phyloP scores from a whole-genome alignment of 305 asterid genomes.

The Fraxinus platypoda region DNA sequence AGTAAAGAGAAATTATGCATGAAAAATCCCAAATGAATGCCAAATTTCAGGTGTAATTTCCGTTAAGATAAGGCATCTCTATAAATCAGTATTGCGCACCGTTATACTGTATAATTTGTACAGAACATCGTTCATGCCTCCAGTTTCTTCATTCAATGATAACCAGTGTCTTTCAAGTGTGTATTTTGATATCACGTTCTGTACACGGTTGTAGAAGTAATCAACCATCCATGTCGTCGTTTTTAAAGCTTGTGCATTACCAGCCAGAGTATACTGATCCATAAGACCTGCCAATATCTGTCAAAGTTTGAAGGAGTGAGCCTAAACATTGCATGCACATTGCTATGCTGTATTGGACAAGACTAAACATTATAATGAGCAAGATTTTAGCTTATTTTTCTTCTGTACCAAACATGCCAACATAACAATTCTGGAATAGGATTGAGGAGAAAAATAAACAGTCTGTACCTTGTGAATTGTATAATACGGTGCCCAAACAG shows the following conservation, averaged over 20 bases:
- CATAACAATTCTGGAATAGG: background rate
- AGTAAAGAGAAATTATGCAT: background rate
- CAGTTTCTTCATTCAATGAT: slow-evolving; percentile 76
- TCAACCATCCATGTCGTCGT: slow-evolving; percentile 70
- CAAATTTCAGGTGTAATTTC: background rate
- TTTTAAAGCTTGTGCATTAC: slow-evolving; percentile 62
- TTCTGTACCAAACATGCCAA: background rate
- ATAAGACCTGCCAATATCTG: slow-evolving; percentile 90
- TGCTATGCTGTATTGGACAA: background rate
- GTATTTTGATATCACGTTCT: slow-evolving; percentile 59
- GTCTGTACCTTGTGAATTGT: slow-evolving; percentile 73
- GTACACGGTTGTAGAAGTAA: slow-evolving; percentile 81
- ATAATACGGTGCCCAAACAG: slow-evolving; percentile 97
- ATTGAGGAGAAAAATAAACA: background rate
- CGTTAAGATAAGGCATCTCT: background rate
- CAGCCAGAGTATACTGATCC: slow-evolving; percentile 77
- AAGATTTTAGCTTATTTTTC: background rate
- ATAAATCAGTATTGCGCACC: slow-evolving; percentile 31
- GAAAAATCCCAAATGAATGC: background rate
- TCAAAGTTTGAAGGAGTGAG: slow-evolving; percentile 12
- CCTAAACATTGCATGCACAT: background rate
- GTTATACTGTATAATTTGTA: slow-evolving; percentile 67
- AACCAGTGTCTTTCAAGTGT: slow-evolving; percentile 71
- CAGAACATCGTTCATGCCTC: slow-evolving; percentile 96
- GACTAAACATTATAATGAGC: background rate